These are phyloP conservation scores for Terana coerulea DNA, from an alignment of 768 basidiomycete species.

Conservation along the genomic window DNA sequence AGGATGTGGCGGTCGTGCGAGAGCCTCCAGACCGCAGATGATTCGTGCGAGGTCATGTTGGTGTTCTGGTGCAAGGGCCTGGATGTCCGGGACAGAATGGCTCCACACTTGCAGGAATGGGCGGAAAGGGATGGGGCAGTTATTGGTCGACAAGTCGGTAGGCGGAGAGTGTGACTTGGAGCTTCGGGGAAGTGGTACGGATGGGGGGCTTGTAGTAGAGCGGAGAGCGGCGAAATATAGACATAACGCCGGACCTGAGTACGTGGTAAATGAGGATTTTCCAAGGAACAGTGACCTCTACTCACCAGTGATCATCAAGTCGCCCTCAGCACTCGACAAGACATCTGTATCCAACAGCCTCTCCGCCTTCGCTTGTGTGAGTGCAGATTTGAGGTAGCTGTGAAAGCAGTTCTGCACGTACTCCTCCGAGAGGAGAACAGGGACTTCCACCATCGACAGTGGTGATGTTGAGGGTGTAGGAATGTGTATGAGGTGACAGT, in stretches of 20 bases:
- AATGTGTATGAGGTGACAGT: background rate
- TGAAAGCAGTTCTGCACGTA: slow-evolving; percentile 79
- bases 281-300: background rate
- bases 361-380: slow-evolving; percentile 73
- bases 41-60: slow-evolving; percentile 82
- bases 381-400: slow-evolving; percentile 73
- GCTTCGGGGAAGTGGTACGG: slow-evolving; percentile 69
- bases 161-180: slow-evolving; percentile 41
- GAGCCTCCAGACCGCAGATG: slow-evolving; percentile 58
- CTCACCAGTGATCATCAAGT: slow-evolving; percentile 83
- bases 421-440: slow-evolving; percentile 50
- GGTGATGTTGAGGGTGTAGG: background rate
- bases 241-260: slow-evolving; percentile 70
- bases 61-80: slow-evolving; percentile 53
- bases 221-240: slow-evolving; percentile 83
- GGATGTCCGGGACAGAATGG: slow-evolving; percentile 58
- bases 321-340: slow-evolving; percentile 72
- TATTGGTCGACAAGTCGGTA: slow-evolving; percentile 55
- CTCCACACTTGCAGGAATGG: slow-evolving; percentile 76
- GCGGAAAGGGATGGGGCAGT: slow-evolving; percentile 67
- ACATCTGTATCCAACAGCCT: slow-evolving; percentile 67
- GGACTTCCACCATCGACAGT: background rate
- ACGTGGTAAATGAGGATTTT: background rate
- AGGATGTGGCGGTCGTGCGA: slow-evolving; percentile 38
- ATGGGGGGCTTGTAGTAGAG: slow-evolving; percentile 71